These are phyloP conservation scores for Ophiostoma sp. DNA, from an alignment of 2,329 filamentous ascomycete genomes.

Conservation along the genomic window DNA sequence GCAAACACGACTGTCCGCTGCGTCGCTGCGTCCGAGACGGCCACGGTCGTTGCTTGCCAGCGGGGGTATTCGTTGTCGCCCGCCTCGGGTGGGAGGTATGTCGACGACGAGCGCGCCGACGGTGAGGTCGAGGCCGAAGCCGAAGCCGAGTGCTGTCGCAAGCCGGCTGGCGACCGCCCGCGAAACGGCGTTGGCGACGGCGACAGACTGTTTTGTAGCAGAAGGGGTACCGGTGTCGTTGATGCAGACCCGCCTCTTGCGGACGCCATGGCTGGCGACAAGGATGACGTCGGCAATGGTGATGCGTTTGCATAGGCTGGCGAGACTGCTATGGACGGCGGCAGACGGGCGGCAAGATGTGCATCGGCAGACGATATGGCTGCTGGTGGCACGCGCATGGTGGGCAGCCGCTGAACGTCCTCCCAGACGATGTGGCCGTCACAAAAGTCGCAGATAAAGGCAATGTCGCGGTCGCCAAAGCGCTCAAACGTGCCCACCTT, in stretches of 20 bases:
- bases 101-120: conserved; percentile 19
- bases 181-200: conserved; percentile 11
- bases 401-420: conserved; percentile 50
- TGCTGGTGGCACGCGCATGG: conserved; percentile 37
- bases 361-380: conserved; percentile 23
- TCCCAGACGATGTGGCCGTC: conserved; percentile 57
- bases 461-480: conserved; percentile 50
- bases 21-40: conserved; percentile 38
- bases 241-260: not conserved
- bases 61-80: conserved; percentile 34
- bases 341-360: not conserved
- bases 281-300: conserved; percentile 3
- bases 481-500: conserved; percentile 51
- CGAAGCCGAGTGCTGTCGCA: not conserved
- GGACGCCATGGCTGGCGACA: not conserved
- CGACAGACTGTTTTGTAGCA: not conserved
- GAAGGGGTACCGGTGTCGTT: conserved; percentile 14
- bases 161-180: not conserved
- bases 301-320: not conserved
- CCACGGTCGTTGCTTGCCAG: conserved; percentile 50
- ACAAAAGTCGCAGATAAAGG: conserved; percentile 58
- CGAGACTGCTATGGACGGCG: conserved; percentile 9
- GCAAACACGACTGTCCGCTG: conserved; percentile 51
- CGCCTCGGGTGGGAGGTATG: conserved; percentile 24
- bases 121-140: not conserved